Percentiles rank a stretch among this genome's conserved stretches.
phyloP scores from a whole-genome alignment of 768 basidiomycete species.

The Flagelloscypha sp. region DNA sequence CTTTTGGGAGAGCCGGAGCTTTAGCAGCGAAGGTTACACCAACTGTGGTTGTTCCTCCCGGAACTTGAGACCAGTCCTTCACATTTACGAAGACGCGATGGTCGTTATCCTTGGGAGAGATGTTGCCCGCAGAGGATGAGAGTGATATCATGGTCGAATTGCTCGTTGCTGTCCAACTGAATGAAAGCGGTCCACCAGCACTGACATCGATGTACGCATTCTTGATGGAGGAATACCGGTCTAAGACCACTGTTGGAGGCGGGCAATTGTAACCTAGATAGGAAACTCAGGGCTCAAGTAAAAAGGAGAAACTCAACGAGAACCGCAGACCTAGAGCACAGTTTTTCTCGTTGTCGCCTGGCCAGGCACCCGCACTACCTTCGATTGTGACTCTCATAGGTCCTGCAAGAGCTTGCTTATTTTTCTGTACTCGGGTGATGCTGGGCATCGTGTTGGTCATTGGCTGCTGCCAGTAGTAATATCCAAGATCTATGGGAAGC shows the following conservation, averaged over 20 bases:
- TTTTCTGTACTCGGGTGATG: slow-evolving; percentile 41
- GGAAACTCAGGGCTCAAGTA: neutral
- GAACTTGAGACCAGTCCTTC: slow-evolving; percentile 45
- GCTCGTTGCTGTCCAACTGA: slow-evolving; percentile 42
- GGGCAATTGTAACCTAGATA: slow-evolving; percentile 37
- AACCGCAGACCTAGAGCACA: slow-evolving; percentile 36
- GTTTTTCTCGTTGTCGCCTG: slow-evolving; percentile 57
- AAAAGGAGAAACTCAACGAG: neutral
- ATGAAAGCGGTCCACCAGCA: slow-evolving; percentile 49
- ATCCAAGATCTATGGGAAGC: slow-evolving; percentile 37
- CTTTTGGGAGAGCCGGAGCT: too few species aligned
- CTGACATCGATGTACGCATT: slow-evolving; percentile 55
- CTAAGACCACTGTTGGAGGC: slow-evolving; percentile 41
- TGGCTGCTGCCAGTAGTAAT: slow-evolving; percentile 68
- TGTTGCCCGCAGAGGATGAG: slow-evolving; percentile 36
- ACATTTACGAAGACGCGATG: slow-evolving; percentile 47
- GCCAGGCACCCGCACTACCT: slow-evolving; percentile 56
- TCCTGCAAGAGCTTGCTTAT: slow-evolving; percentile 52
- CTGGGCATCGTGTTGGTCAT: slow-evolving; percentile 57
- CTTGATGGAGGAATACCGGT: slow-evolving; percentile 46
- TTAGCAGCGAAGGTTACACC: slow-evolving; percentile 27
- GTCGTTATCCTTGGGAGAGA: slow-evolving; percentile 40
- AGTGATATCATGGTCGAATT: slow-evolving; percentile 49
- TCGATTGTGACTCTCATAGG: slow-evolving; percentile 58
- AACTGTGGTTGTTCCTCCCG: slow-evolving; percentile 26